A percentile compares a stretch with the other conserved stretches of the same genome.
Evolutionary conservation across 176 grass and related monocot species (phyloP).

Genomic region (Lolium multiflorum): DNA sequence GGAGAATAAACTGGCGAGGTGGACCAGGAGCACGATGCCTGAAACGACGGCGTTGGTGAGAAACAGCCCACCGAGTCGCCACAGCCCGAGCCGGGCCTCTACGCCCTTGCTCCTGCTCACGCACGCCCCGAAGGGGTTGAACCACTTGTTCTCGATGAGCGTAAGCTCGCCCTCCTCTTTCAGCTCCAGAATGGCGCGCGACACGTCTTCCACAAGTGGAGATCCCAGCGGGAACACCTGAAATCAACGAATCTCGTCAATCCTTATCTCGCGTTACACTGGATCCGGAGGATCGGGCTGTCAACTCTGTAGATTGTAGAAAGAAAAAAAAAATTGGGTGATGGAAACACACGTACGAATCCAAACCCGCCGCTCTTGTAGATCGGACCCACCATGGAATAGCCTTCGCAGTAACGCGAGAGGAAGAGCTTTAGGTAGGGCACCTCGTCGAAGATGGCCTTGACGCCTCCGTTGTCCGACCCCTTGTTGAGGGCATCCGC

Average conservation of each 20-base stretch:
- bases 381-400: slow-evolving; percentile 53
- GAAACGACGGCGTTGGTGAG: slow-evolving; percentile 70
- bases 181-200: slow-evolving; percentile 66
- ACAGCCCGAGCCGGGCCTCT: slow-evolving; percentile 56
- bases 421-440: slow-evolving; percentile 85
- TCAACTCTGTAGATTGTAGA: too few relatives aligned
- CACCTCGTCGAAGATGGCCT: slow-evolving; percentile 78
- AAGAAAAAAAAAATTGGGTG: too few relatives aligned
- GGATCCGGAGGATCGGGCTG: too few relatives aligned
- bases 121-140: slow-evolving; percentile 47
- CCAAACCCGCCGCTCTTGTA: slow-evolving; percentile 86
- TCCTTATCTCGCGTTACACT: too few relatives aligned
- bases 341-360: slow-evolving; percentile 42
- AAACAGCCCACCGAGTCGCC: slow-evolving; percentile 74
- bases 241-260: too few relatives aligned
- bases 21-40: slow-evolving; percentile 55
- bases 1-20: slow-evolving; percentile 57
- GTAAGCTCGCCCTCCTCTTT: slow-evolving; percentile 60
- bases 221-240: slow-evolving; percentile 69
- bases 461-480: slow-evolving; percentile 59
- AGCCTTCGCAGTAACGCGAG: slow-evolving; percentile 55
- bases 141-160: slow-evolving; percentile 66
- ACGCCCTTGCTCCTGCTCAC: slow-evolving; percentile 19
- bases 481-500: slow-evolving; percentile 64
- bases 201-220: slow-evolving; percentile 61